Conservation (phyloP, 2,329 filamentous ascomycete genomes). For the Ceratocystis diversiconidia region DNA sequence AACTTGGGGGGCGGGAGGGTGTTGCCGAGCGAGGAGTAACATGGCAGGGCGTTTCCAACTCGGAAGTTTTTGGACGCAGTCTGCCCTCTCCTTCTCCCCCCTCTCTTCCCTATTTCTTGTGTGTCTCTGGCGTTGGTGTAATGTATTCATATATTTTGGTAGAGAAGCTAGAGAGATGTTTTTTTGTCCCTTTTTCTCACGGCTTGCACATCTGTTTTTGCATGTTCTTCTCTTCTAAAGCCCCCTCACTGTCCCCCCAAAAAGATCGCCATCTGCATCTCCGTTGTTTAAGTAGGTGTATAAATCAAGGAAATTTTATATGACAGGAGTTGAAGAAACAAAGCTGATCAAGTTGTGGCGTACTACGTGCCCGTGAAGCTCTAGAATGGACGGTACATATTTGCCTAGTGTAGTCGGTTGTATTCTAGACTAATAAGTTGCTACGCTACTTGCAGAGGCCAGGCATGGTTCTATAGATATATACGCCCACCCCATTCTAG, state of each 20-base stretch:
- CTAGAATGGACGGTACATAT: not conserved
- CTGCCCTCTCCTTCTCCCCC: not conserved
- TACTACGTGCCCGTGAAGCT: not conserved
- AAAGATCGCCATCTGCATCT: not conserved
- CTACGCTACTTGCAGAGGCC: too few relatives aligned
- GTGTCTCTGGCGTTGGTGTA: constrained; percentile 10
- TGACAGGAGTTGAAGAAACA: not conserved
- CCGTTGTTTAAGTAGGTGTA: constrained; percentile 1
- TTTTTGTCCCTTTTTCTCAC: constrained; percentile 3
- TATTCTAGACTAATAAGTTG: too few relatives aligned
- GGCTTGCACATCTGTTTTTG: constrained; percentile 4
- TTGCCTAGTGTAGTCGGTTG: not conserved
- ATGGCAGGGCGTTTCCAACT: too few relatives aligned
- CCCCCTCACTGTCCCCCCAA: not conserved
- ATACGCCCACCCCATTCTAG: too few relatives aligned
- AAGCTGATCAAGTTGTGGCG: too few relatives aligned
- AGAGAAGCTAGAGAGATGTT: constrained; percentile 14
- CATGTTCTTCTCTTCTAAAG: constrained; percentile 9
- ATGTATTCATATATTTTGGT: constrained; percentile 18
- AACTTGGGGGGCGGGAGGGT: not conserved
- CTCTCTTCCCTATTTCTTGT: not conserved
- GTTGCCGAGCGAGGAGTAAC: too few relatives aligned
- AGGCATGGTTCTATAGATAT: too few relatives aligned
- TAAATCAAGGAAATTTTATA: not conserved
- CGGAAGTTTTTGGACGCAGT: not conserved